Evolutionary conservation across 192 early-diverging fungal species (phyloP), one percentile per base, ranked within the genome.

Genomic region (Backusella westeae): DNA sequence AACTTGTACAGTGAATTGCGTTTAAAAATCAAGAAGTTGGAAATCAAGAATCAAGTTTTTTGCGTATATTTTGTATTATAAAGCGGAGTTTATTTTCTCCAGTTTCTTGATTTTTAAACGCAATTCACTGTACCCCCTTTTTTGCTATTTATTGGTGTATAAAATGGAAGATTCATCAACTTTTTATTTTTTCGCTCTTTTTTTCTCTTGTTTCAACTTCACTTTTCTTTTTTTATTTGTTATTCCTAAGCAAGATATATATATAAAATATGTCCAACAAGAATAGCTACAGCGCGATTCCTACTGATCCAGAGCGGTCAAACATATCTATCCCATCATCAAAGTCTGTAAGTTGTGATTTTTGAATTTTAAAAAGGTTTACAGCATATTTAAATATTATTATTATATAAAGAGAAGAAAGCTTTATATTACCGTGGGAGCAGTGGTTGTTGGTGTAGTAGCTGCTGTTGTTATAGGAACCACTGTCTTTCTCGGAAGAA

Each of bases 231-330:
- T 59, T 23, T 59, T 59, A 29, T 59, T 59, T 59, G n/a, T 23
- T 23, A 9, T 23, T 59, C 17, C 23, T 21, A n/a, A 68, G 26
- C 35, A 68, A 35, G 17, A 59, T 12, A 59, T 12, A 59, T 23
- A 59, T 23, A 59, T 2, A 59, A 42, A 71, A 12, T 29, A 44
- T 71, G 69, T 26, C 69, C 39, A 71, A 71, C n/a, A 71, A 38
- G 14, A 71, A 44, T 41, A 42, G 52, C 34, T 77, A 77, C 63
- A 42, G 44, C 8, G 53, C 76, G 17, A 77, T 77, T 68, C 71
- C 76, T 29, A 39, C 70, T 19, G 75, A 77, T 34, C 76, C 49
- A 12, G 76, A 73, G 23, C 10, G 59, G 23, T 35, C 42, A 56
- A 36, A n/a, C 38, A 49, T 23, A 70, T 6, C 29, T 34, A 26